These are phyloP conservation scores for Salix exigua DNA, from an alignment of 345 rosid species.

Conservation along the genomic window DNA sequence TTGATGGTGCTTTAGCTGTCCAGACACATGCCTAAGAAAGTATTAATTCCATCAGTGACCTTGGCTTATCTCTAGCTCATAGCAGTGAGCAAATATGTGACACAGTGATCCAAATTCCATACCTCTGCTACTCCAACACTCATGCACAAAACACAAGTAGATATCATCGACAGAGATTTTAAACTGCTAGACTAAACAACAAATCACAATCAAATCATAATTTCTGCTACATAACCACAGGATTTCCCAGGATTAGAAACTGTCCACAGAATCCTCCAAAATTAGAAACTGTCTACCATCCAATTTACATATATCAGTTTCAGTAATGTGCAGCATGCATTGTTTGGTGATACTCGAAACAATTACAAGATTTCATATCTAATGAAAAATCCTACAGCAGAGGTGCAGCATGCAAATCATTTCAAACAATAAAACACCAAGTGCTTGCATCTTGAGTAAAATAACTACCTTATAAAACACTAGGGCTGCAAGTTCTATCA, in stretches of 20 bases:
- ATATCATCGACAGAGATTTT: background rate
- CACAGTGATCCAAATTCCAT: too few species aligned
- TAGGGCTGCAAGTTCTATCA: constrained; percentile 79
- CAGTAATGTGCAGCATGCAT: background rate
- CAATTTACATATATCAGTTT: constrained; percentile 5
- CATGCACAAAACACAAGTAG: background rate
- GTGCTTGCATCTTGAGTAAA: background rate
- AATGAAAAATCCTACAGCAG: background rate
- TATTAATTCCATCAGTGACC: background rate
- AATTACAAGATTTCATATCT: background rate
- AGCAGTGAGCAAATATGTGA: background rate
- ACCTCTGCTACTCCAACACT: background rate
- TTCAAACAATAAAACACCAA: constrained; percentile 7
- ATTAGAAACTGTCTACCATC: constrained; percentile 2
- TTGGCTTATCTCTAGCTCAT: background rate
- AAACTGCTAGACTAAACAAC: background rate
- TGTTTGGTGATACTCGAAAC: background rate
- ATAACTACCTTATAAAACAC: constrained; percentile 65
- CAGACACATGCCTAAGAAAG: constrained; percentile 51
- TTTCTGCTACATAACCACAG: background rate
- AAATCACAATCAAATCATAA: background rate
- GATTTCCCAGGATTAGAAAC: background rate
- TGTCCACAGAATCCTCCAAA: background rate
- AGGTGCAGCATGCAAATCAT: constrained; percentile 7
- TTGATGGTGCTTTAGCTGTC: constrained; percentile 38